Percentiles rank a stretch among this genome's conserved stretches.
These are phyloP conservation scores for Pterocarpus santalinus DNA, from an alignment of 306 rosid genomes.

Conservation along the genomic window DNA sequence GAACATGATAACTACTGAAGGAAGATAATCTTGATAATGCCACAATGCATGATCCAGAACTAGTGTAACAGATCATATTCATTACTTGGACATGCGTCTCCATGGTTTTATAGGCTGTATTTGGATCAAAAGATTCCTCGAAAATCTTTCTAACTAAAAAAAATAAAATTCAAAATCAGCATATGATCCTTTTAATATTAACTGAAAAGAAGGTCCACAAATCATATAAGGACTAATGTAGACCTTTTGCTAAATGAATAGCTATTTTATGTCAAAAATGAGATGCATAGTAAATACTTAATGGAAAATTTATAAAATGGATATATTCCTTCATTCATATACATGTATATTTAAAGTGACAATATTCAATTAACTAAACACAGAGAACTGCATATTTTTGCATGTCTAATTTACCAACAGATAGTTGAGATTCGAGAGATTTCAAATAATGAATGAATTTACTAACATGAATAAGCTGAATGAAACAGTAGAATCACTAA, in stretches of 20 bases:
- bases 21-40: constrained; percentile 22
- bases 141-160: constrained; percentile 12
- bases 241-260: neutral
- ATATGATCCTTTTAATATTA: neutral
- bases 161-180: constrained; percentile 22
- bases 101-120: neutral
- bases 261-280: neutral
- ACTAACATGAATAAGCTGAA: constrained; percentile 28
- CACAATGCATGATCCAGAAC: constrained; percentile 36
- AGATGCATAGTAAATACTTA: neutral
- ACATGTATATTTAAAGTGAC: neutral
- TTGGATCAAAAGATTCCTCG: neutral
- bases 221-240: constrained; percentile 5
- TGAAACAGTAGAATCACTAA: constrained; percentile 24
- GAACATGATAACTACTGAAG: constrained; percentile 21
- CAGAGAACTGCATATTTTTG: constrained; percentile 21
- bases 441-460: neutral
- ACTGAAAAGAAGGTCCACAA: neutral
- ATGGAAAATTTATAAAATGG: neutral
- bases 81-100: constrained; percentile 3
- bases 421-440: neutral
- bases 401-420: constrained; percentile 12
- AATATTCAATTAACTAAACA: constrained; percentile 25
- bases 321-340: neutral
- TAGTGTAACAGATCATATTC: constrained; percentile 3